phyloP scores from a whole-genome alignment of 1,139 yeast species.

The Yamadazyma sp. region DNA sequence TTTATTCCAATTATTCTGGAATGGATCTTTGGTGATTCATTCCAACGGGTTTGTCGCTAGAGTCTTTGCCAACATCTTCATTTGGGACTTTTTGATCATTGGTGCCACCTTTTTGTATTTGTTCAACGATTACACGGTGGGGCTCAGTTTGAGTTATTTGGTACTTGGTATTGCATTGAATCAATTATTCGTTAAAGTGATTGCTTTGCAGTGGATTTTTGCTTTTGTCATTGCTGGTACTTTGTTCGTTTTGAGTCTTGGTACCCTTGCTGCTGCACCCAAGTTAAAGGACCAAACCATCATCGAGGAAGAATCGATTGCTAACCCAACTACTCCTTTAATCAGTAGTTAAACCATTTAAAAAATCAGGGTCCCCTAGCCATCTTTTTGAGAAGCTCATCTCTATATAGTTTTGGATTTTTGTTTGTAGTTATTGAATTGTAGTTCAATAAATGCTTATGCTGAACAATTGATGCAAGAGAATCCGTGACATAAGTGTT shows the following conservation, averaged over 20 bases:
- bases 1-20: constrained; percentile 74
- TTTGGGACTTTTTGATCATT: constrained; percentile 75
- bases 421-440: constrained; percentile 62
- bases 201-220: constrained; percentile 85
- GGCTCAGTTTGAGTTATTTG: constrained; percentile 56
- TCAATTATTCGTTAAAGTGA: constrained; percentile 63
- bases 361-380: constrained; percentile 11
- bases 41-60: constrained; percentile 63
- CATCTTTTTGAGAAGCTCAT: constrained; percentile 62
- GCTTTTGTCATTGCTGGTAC: constrained; percentile 64
- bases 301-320: constrained; percentile 15
- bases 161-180: constrained; percentile 67
- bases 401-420: constrained; percentile 49
- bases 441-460: constrained; percentile 64
- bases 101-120: constrained; percentile 59
- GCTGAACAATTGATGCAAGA: constrained; percentile 67
- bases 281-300: constrained; percentile 15
- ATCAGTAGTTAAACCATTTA: constrained; percentile 12
- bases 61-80: constrained; percentile 65
- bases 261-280: constrained; percentile 36
- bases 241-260: constrained; percentile 48
- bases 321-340: constrained; percentile 27
- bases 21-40: constrained; percentile 68
- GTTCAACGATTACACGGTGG: constrained; percentile 72
- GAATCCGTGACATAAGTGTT: constrained; percentile 73